Base-by-base conservation (phyloP, 1,139 yeast species). In the Yamadazyma triangularis region DNA sequence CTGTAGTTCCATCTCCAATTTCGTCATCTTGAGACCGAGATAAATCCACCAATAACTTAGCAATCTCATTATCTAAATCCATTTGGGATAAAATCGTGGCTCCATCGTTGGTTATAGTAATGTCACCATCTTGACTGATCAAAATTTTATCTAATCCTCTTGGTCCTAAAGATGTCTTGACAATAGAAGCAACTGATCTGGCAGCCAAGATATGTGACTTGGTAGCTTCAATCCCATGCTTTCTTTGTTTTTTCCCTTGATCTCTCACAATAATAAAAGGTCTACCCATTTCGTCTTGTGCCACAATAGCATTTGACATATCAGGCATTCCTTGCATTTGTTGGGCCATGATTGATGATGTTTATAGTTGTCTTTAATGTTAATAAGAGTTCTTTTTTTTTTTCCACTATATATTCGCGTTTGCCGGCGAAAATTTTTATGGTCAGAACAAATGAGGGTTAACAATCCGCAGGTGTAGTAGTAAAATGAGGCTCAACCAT, bases 1-100 rank as follows among this genome's bases (percentile, higher is more conserved):
- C 98, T 4, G 99, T 93, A 25, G 99, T 93, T 53, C 99, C 99
- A 56, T 93, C 99, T 35, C 99, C 99, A 51, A 93, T 88, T 63
- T 93, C 98, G 53, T 91, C 96, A 58, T 93, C 99, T 65, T 93
- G 99, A 15, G 96, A 86, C 58, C 78, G 84, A 22, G 96, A 86
- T 47, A 93, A 73, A 63, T 93, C 96, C 24, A 91, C 99, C 52
- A 93, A 67, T 42, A 93, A 70, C 60, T 91, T 91, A 44, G 98
- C 99, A 51, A 93, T 89, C 62, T 91, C 95, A 57, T 85, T 88
- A 47, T 88, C 96, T 43, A 93, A 72, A 56, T 91, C 95, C 97
- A 93, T 91, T 57, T 88, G 95, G 8, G 95, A 73, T 45, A 93
- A 69, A 51, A 93, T 91, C 8, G 98, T 93, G 32, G 98, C 98